These are phyloP conservation scores for Cladophialophora psammophila DNA, from an alignment of 2,329 filamentous ascomycete species.

Conservation along the genomic window DNA sequence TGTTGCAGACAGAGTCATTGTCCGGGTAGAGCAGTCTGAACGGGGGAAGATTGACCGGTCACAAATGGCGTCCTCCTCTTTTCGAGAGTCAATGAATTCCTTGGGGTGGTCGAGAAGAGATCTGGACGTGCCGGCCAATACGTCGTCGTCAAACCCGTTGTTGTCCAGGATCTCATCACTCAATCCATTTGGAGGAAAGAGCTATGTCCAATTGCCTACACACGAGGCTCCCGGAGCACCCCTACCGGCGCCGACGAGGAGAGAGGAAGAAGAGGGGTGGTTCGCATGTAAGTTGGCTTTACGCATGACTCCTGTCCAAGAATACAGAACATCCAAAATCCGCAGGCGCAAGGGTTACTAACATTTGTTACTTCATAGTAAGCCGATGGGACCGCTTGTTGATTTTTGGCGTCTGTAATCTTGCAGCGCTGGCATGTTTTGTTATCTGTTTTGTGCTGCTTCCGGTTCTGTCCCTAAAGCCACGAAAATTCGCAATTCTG, in stretches of 20 bases:
- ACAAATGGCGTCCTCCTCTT: conserved; percentile 83
- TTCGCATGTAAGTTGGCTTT: conserved; percentile 80
- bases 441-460: conserved; percentile 89
- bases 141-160: conserved; percentile 71
- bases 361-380: conserved; percentile 63
- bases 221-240: conserved; percentile 83
- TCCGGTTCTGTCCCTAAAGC: conserved; percentile 78
- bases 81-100: conserved; percentile 93
- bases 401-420: conserved; percentile 88
- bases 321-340: conserved; percentile 12
- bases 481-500: conserved; percentile 95
- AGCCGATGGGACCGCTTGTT: conserved; percentile 96
- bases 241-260: conserved; percentile 79
- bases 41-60: conserved; percentile 26
- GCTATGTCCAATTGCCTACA: conserved; percentile 90
- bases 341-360: conserved; percentile 24
- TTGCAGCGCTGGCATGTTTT: conserved; percentile 90
- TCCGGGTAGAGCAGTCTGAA: conserved; percentile 4
- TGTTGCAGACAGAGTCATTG: conserved; percentile 13
- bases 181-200: conserved; percentile 82
- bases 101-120: conserved; percentile 92
- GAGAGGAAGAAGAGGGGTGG: conserved; percentile 95
- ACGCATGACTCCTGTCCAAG: conserved; percentile 17
- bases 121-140: conserved; percentile 76
- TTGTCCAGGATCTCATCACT: conserved; percentile 81